Conservation (phyloP, 768 basidiomycete species). For the Mycena amicta region DNA sequence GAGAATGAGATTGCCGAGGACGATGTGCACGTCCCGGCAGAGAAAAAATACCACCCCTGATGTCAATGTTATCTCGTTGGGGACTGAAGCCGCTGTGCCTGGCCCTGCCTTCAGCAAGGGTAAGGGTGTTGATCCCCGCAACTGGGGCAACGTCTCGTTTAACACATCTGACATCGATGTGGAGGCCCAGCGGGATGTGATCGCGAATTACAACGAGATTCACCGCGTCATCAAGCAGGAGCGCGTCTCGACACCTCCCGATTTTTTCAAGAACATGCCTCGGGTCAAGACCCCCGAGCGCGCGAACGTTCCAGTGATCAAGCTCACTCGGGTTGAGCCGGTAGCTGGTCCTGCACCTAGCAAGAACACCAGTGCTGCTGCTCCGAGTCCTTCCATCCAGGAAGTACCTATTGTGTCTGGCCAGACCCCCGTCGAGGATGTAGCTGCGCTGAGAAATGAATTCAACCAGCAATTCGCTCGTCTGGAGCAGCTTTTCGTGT, state of each 20-base stretch:
- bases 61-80: neutral
- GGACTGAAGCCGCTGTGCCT: neutral
- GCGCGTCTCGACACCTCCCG: neutral
- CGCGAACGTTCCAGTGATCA: neutral
- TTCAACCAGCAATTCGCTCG: neutral
- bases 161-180: neutral
- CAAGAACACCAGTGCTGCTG: neutral
- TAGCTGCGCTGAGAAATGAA: neutral
- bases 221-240: conserved; percentile 2
- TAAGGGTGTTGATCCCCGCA: conserved; percentile 4
- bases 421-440: conserved; percentile 3
- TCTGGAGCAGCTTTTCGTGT: neutral
- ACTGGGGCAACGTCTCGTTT: conserved; percentile 4
- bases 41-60: neutral
- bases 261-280: neutral
- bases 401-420: conserved; percentile 2
- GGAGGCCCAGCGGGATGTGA: neutral
- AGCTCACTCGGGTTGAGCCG: neutral
- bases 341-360: neutral
- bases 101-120: conserved; percentile 8
- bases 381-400: neutral
- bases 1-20: neutral
- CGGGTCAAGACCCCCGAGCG: neutral
- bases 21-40: neutral
- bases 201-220: conserved; percentile 8